Evolutionary conservation across 768 basidiomycete species (phyloP), one percentile per base, ranked within the genome.

Genomic region (Lactifluus piperatus): DNA sequence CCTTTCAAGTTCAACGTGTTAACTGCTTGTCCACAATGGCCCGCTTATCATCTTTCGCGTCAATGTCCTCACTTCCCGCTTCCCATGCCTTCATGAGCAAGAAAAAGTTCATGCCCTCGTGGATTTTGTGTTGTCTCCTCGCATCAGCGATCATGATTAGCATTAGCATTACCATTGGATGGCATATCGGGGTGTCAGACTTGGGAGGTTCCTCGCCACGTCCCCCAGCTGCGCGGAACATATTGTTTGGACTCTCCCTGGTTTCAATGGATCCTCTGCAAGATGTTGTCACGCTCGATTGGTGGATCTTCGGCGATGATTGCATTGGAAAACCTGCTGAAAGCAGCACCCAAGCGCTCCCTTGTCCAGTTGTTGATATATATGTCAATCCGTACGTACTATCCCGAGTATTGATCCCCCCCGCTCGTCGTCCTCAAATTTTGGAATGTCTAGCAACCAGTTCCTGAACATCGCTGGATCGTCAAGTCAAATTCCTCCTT

Each of bases 371-470:
- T 7, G 57, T 58, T 27, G 30, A 58, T 29, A 58, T 58, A n/a
- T 58, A 37, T 20, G 51, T 53, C 27, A 58, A 58, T 32, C 57
- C 51, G 51, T 58, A 16, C n/a, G 51, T 47, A 52, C 7, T 29
- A 52, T 5, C 22, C 13, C 29, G 9, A 27, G 27, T n/a, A 10
- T 18, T 18, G n/a, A 18, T 37, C n/a, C 1, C 14, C n/a, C 7
- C 1, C 18, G n/a, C 7, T n/a, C 13, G 41, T 43, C 47, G 4
- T 48, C 16, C 51, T 53, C 51, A 58, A 20, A 5, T 7, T 18
- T 6, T 7, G 10, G 56, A 29, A 20, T 6, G 5, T 46, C 5
- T 32, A 53, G 57, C 9, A 45, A 52, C 9, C 43, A 58, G 18
- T 53, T 39, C 32, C n/a, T 58, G 18, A 34, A 11, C 29, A 1